Evolutionary conservation across 2,329 filamentous ascomycete species (phyloP).

Genomic region (Trichoderma sp.): DNA sequence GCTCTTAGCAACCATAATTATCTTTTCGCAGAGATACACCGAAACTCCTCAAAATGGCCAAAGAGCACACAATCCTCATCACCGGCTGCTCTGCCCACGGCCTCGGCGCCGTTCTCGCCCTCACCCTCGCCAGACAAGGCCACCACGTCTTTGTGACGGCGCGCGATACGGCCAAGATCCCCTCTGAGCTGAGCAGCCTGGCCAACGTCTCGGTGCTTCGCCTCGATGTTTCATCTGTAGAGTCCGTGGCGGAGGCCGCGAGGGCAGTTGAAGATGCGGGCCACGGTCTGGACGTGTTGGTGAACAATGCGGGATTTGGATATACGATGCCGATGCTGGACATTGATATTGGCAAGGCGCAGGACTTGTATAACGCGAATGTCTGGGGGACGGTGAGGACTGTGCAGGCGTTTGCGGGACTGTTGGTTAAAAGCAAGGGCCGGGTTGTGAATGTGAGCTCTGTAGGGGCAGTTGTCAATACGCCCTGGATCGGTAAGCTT

Average conservation of each 20-base stretch:
- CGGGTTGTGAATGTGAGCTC: conserved; percentile 37
- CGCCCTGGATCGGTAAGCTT: conserved; percentile 29
- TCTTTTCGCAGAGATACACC: not conserved
- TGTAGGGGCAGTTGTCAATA: conserved; percentile 33
- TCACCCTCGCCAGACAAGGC: conserved; percentile 28
- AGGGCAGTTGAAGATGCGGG: conserved; percentile 19
- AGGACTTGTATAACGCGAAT: conserved; percentile 36
- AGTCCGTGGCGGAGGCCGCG: conserved; percentile 31
- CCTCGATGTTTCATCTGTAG: conserved; percentile 36
- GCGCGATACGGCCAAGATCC: conserved; percentile 34
- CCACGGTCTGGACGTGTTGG: conserved; percentile 33
- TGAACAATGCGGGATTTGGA: conserved; percentile 38
- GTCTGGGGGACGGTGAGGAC: conserved; percentile 36
- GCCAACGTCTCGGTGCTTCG: conserved; percentile 32
- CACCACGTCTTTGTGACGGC: conserved; percentile 39
- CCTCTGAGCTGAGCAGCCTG: conserved; percentile 28
- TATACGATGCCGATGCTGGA: conserved; percentile 35
- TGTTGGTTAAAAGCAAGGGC: conserved; percentile 33
- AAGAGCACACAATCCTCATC: conserved; percentile 29
- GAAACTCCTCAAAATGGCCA: not conserved
- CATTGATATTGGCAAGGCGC: conserved; percentile 30
- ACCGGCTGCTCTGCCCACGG: conserved; percentile 34
- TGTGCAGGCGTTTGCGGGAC: conserved; percentile 34
- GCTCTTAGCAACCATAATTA: not conserved
- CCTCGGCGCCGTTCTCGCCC: conserved; percentile 31